These are phyloP conservation scores for Sphagnum magellanicum DNA, from an alignment of 228 moss, liverwort and hornwort genomes.

Conservation along the genomic window DNA sequence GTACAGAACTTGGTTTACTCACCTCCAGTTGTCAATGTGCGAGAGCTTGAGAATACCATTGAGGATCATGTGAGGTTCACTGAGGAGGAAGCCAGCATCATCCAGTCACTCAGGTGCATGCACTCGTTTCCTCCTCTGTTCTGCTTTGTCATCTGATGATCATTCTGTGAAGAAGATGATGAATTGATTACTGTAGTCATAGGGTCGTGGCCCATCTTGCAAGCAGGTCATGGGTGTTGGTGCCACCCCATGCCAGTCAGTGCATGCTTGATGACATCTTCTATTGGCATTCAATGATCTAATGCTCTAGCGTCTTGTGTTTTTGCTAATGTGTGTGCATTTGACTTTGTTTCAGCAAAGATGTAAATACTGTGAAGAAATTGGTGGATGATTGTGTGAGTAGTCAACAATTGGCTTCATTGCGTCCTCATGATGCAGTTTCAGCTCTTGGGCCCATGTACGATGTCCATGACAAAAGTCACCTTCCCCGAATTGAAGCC, in stretches of 20 bases:
- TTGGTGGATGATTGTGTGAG: conserved; percentile 89
- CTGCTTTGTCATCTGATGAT: too few species aligned
- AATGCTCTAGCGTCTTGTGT: too few species aligned
- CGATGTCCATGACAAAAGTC: conserved; percentile 72
- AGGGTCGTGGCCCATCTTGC: too few species aligned
- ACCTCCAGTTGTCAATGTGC: conserved; percentile 69
- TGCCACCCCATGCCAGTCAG: too few species aligned
- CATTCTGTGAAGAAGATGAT: too few species aligned
- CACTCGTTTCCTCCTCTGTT: not conserved
- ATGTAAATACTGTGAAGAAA: conserved; percentile 94
- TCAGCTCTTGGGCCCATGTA: conserved; percentile 92
- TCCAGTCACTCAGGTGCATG: conserved; percentile 69
- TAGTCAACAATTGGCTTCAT: conserved; percentile 65
- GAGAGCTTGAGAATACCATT: conserved; percentile 70
- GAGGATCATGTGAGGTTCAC: conserved; percentile 63
- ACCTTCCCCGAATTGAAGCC: conserved; percentile 69
- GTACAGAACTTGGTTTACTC: conserved; percentile 75
- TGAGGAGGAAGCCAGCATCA: conserved; percentile 88
- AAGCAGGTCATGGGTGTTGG: too few species aligned
- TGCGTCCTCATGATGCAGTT: conserved; percentile 98
- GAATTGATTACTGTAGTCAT: too few species aligned
- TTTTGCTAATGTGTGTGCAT: too few species aligned
- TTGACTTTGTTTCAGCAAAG: conserved; percentile 57
- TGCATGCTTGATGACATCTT: too few species aligned
- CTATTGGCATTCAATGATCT: too few species aligned